Base-by-base conservation (phyloP, 1,284 basidiomycete species). In the Marasmius oreades region DNA sequence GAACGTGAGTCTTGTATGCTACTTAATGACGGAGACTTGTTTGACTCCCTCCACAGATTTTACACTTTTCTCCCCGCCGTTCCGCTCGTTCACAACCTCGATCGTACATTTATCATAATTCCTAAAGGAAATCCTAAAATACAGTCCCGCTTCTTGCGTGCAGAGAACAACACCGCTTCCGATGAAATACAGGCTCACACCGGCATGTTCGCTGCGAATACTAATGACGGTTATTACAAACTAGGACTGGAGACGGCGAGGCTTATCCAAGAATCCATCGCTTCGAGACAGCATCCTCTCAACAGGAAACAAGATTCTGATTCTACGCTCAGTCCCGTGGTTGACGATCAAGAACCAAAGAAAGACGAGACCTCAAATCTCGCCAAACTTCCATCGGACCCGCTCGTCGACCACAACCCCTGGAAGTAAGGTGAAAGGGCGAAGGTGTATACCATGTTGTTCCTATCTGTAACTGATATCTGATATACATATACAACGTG, bases 161-260 rank as follows among this genome's bases (percentile, higher is more conserved):
- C 83, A 2, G 74, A 73, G 28, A 95, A 95, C 63, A 79, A 74
- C 1, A 67, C 86, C 26, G 90, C 89, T 0, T 63, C 76, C 18
- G 91, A 96, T 67, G 94, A 97, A 70, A 76, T 96, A 18, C 78
- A 88, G 59, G 95, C 93, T 11, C 95, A 98, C 67, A 91, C 86
- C 46, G 86, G 86, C 42, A 96, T 98, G 89, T 98, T 98, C 70
- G 81, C 82, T 59, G 80, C 83, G 5, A 80, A 78, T 61, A 86
- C 83, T n/a, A 96, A 96, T 64, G 91, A 95, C 61, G 90, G 90
- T 18, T 97, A 95, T 70, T 95, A 95, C 68, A 84, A 86, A 60
- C 77, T 98, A 2, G 95, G 93, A 0, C 71, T 94, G 42, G 74
- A 79, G 48, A 82, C 83, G 0, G 85, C 83, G 12, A 76, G 80